Percentiles rank a stretch among this genome's conserved stretches.
These are phyloP conservation scores for Microdochium paspali DNA, from an alignment of 2,329 filamentous ascomycete species.

Conservation along the genomic window DNA sequence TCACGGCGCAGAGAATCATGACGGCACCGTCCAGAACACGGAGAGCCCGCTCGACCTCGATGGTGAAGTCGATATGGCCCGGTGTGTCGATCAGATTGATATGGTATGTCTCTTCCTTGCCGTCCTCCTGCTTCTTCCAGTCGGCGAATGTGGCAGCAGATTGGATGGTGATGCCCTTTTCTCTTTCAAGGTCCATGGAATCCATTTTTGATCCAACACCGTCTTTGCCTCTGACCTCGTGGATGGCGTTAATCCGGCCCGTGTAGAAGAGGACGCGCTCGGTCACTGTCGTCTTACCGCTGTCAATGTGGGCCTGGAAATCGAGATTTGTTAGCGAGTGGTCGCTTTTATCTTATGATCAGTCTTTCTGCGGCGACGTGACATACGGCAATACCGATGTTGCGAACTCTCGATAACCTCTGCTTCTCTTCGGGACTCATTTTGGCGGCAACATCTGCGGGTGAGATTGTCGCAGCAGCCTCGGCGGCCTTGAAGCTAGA, in stretches of 20 bases:
- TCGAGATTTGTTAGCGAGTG: slow-evolving; percentile 5
- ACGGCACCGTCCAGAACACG: slow-evolving; percentile 93
- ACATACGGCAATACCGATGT: slow-evolving; percentile 92
- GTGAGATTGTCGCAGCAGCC: slow-evolving; percentile 42
- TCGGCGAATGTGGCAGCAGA: slow-evolving; percentile 97
- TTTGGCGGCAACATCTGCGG: slow-evolving; percentile 62
- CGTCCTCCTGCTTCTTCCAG: slow-evolving; percentile 81
- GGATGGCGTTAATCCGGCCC: slow-evolving; percentile 90
- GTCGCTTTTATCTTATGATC: not conserved
- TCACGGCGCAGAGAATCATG: slow-evolving; percentile 97
- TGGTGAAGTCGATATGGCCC: slow-evolving; percentile 98
- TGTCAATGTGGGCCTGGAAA: slow-evolving; percentile 85
- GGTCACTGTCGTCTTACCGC: slow-evolving; percentile 92
- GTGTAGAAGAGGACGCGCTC: slow-evolving; percentile 98
- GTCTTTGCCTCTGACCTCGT: slow-evolving; percentile 94
- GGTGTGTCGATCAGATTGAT: slow-evolving; percentile 98
- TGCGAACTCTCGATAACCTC: slow-evolving; percentile 73
- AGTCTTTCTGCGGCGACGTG: slow-evolving; percentile 2
- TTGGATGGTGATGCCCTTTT: slow-evolving; percentile 98
- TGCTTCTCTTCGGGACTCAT: slow-evolving; percentile 71
- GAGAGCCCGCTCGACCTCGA: slow-evolving; percentile 92
- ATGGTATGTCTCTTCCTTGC: slow-evolving; percentile 84
- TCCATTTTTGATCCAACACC: slow-evolving; percentile 98
- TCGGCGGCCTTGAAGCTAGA: slow-evolving; percentile 41
- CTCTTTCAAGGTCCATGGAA: slow-evolving; percentile 96